Base-by-base conservation (phyloP, 2,329 filamentous ascomycete genomes). In the Zalaria sp. region DNA sequence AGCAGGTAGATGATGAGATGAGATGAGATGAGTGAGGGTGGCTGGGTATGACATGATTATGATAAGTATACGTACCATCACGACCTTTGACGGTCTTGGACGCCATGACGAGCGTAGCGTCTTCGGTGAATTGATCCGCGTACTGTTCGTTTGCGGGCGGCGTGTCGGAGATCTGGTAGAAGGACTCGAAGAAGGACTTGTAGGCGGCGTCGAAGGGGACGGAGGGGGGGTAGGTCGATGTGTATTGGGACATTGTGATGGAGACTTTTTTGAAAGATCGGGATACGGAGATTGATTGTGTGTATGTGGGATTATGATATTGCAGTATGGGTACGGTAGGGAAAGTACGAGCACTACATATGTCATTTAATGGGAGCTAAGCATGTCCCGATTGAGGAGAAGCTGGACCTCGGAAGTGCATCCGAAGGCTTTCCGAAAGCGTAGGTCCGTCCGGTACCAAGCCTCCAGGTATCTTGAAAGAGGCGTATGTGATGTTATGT, bases 31-130 rank as follows among this genome's bases (percentile, higher is more conserved):
- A 18, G 18, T 18, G 18, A 18, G n/a, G 5, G 35, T 25, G 5
- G 35, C 6, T 11, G 25, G 5, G 8, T 7, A 37, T 11, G 10
- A 37, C 7, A 18, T 11, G 7, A 25, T 37, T 25, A 7, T 10
- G 7, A 29, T 10, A 11, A 28, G 3, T 25, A 18, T 2, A 40
- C 52, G 38, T 48, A 72, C 70, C 68, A 39, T 64, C 59, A 31
- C 56, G 52, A 1, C 71, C 71, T 6, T 58, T 55, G 5, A 52
- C 65, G 34, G 54, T 61, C 49, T 69, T 72, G 2, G 60, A 62
- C 3, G 62, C 71, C 70, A 75, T 74, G 31, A 73, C 61, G 39
- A 75, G 48, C 5, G 58, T 66, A 2, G 67, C 72, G 57, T 71
- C 62, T 9, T 57, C 43, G 0, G 70, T 68, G 47, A 73, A 73